These are phyloP conservation scores for Fusarium ramigenum DNA, from an alignment of 2,329 filamentous ascomycete genomes.

Conservation along the genomic window DNA sequence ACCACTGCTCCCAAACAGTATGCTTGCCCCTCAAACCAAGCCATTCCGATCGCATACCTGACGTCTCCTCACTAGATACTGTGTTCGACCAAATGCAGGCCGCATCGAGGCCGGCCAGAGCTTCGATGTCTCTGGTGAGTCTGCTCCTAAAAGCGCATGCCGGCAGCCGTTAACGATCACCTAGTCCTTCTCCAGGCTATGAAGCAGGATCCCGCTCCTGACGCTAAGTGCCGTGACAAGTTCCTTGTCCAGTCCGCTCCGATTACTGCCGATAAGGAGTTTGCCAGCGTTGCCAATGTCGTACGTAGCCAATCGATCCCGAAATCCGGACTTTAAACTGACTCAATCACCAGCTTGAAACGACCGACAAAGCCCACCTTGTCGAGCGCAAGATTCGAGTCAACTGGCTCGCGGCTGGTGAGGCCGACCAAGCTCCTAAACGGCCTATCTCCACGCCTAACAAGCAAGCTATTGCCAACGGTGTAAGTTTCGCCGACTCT, in stretches of 20 bases:
- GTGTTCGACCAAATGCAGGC: slow-evolving; percentile 95
- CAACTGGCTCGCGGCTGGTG: slow-evolving; percentile 75
- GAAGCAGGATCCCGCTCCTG: slow-evolving; percentile 89
- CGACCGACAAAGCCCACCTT: slow-evolving; percentile 78
- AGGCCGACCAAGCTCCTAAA: slow-evolving; percentile 40
- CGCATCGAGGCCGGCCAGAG: slow-evolving; percentile 89
- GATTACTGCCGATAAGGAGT: slow-evolving; percentile 85
- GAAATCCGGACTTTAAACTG: not conserved
- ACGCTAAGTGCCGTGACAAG: slow-evolving; percentile 95
- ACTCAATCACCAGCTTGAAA: slow-evolving; percentile 71
- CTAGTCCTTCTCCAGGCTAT: slow-evolving; percentile 95
- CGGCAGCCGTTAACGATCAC: slow-evolving; percentile 17
- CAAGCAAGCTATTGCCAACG: slow-evolving; percentile 52
- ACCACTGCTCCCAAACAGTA: slow-evolving; percentile 99
- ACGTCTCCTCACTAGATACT: slow-evolving; percentile 74
- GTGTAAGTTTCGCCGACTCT: slow-evolving; percentile 48
- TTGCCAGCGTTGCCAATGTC: slow-evolving; percentile 80
- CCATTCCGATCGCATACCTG: slow-evolving; percentile 24
- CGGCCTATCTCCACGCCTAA: slow-evolving; percentile 51
- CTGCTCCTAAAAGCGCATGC: not conserved
- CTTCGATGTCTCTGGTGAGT: slow-evolving; percentile 90
- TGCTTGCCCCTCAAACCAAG: slow-evolving; percentile 27
- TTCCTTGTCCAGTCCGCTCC: slow-evolving; percentile 94
- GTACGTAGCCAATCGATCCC: slow-evolving; percentile 60
- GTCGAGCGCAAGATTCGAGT: slow-evolving; percentile 97